A percentile compares a stretch with the other conserved stretches of the same genome.
Evolutionary conservation across 257 asterid genomes (phyloP).

Genomic region (Capsicum baccatum): DNA sequence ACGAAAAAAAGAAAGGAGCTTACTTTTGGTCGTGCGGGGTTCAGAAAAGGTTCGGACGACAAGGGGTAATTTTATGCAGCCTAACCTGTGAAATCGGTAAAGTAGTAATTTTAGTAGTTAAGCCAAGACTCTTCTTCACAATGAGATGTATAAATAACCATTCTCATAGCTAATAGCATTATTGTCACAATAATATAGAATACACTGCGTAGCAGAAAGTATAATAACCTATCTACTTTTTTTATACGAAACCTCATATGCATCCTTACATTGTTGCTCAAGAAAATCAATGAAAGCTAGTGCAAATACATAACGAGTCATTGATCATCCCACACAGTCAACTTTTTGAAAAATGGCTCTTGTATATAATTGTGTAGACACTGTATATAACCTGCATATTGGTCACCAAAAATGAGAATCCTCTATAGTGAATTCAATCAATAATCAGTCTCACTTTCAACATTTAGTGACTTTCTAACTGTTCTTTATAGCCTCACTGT

Average conservation of each 20-base stretch:
- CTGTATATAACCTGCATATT: slow-evolving; percentile 23
- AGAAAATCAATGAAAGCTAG: background rate
- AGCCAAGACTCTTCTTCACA: too few species aligned
- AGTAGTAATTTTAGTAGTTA: too few species aligned
- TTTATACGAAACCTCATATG: slow-evolving; percentile 12
- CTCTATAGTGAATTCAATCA: background rate
- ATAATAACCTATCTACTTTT: background rate
- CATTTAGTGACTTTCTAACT: background rate
- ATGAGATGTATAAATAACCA: too few species aligned
- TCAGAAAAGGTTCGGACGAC: too few species aligned
- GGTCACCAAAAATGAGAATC: slow-evolving; percentile 4
- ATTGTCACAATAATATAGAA: background rate
- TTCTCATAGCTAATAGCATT: background rate
- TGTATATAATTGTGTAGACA: background rate
- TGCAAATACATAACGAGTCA: background rate
- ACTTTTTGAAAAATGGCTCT: background rate
- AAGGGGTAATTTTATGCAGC: too few species aligned
- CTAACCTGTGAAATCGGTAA: too few species aligned
- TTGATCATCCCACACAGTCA: background rate
- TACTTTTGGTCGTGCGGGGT: too few species aligned
- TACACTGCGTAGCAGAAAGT: background rate
- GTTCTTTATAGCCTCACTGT: slow-evolving; percentile 14
- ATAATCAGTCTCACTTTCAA: background rate
- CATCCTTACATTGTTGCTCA: background rate
- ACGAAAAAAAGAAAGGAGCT: too few species aligned